phyloP scores from a whole-genome alignment of 352 stramenopile genomes.

The Hyaloperonospora brassicae region DNA sequence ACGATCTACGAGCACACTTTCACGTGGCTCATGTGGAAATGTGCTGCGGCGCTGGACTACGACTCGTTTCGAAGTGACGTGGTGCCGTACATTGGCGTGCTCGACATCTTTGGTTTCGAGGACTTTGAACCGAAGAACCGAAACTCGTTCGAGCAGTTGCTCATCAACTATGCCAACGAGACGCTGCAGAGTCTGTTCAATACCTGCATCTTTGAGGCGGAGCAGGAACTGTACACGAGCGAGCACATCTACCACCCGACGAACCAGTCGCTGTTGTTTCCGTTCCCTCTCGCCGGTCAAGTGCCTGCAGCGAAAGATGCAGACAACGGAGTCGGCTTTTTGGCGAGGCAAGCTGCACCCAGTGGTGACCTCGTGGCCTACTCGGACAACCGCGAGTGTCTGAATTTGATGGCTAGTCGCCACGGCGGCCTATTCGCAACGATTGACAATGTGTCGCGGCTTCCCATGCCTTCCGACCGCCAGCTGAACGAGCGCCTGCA shows the following conservation, averaged over 20 bases:
- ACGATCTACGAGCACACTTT: constrained; percentile 87
- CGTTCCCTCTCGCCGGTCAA: constrained; percentile 49
- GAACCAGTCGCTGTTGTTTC: constrained; percentile 75
- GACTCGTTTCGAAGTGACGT: constrained; percentile 74
- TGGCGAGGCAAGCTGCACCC: constrained; percentile 30
- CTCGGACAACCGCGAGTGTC: constrained; percentile 78
- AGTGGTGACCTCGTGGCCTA: constrained; percentile 58
- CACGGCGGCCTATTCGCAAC: constrained; percentile 78
- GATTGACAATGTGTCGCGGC: constrained; percentile 74
- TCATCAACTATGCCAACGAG: constrained; percentile 92
- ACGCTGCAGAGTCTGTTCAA: constrained; percentile 88
- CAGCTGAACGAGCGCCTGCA: constrained; percentile 82
- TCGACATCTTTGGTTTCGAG: constrained; percentile 92
- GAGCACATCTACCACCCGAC: constrained; percentile 80
- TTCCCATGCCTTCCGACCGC: constrained; percentile 83
- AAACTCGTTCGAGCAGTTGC: constrained; percentile 88
- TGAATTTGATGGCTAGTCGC: constrained; percentile 77
- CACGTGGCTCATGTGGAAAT: constrained; percentile 84
- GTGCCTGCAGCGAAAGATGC: constrained; percentile 26
- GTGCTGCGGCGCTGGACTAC: constrained; percentile 67
- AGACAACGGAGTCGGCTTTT: constrained; percentile 27
- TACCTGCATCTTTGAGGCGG: constrained; percentile 77
- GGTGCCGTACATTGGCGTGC: constrained; percentile 83
- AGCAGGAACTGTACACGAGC: constrained; percentile 75
- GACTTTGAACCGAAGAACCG: constrained; percentile 83